phyloP scores from a whole-genome alignment of 495 filamentous ascomycete species.

The Cairneyella variabilis region DNA sequence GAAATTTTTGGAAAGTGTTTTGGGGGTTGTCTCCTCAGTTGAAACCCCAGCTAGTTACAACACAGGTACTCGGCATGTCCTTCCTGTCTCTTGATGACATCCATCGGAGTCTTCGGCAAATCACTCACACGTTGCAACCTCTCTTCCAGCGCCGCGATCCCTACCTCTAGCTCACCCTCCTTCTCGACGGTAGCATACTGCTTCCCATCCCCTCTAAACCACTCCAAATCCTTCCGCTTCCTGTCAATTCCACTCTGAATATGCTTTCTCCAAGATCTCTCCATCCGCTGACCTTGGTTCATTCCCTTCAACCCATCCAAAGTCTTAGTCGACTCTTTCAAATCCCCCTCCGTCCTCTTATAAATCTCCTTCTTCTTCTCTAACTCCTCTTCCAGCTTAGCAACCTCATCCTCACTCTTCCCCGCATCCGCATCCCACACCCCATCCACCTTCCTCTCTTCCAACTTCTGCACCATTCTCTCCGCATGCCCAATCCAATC shows the following conservation, averaged over 20 bases:
- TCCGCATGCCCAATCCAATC: neutral
- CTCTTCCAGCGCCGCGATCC: neutral
- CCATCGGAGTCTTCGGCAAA: conserved; percentile 3
- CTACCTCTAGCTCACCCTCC: neutral
- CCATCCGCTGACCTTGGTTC: neutral
- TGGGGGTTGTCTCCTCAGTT: no score
- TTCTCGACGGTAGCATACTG: neutral
- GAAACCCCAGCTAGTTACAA: no score
- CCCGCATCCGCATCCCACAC: conserved; percentile 3
- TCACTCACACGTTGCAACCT: neutral
- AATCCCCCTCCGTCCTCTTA: neutral
- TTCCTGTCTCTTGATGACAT: no score
- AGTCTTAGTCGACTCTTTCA: neutral
- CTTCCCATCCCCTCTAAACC: neutral
- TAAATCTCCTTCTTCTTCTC: neutral
- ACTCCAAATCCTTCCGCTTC: neutral
- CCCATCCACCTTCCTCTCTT: neutral
- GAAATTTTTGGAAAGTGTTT: no score
- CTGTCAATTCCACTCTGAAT: neutral
- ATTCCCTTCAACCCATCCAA: neutral
- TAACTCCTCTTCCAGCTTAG: neutral
- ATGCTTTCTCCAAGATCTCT: conserved; percentile 4
- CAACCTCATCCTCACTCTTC: neutral
- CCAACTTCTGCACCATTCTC: neutral
- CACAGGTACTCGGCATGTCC: no score